These are phyloP conservation scores for Aspergillus sclerotiicarbonarius DNA, from an alignment of 495 filamentous ascomycete species.

Conservation along the genomic window DNA sequence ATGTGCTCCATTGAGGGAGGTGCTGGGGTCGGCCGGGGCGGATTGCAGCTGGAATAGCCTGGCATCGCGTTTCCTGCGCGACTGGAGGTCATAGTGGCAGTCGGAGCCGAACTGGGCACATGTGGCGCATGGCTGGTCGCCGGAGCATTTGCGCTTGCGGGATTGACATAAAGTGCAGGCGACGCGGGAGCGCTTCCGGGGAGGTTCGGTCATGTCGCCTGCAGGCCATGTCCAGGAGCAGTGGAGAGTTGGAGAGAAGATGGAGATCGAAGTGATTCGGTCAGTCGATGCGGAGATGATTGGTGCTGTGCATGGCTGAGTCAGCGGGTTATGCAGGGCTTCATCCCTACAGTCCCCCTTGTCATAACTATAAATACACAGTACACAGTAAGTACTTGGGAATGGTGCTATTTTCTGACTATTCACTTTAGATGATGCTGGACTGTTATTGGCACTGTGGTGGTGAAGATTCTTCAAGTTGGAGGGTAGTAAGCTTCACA, in stretches of 20 bases:
- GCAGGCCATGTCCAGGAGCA: not conserved
- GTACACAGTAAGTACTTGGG: too few species aligned
- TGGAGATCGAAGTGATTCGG: too few species aligned
- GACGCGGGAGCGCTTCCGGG: constrained; percentile 44
- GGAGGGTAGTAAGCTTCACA: too few species aligned
- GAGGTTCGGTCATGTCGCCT: constrained; percentile 31
- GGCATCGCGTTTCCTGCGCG: constrained; percentile 35
- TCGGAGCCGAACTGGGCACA: constrained; percentile 47
- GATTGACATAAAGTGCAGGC: constrained; percentile 52
- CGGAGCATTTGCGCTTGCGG: constrained; percentile 56
- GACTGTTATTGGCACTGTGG: too few species aligned
- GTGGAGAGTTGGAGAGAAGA: not conserved
- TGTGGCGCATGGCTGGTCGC: constrained; percentile 48
- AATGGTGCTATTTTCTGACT: too few species aligned
- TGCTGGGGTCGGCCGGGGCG: not conserved
- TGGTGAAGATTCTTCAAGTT: too few species aligned
- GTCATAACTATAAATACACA: too few species aligned
- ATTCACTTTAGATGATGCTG: too few species aligned
- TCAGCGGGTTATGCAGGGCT: too few species aligned
- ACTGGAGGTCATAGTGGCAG: constrained; percentile 42
- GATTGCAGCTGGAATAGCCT: constrained; percentile 18
- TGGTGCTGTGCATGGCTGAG: too few species aligned
- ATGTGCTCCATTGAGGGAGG: not conserved
- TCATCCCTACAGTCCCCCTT: too few species aligned
- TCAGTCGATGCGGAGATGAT: too few species aligned